phyloP scores from a whole-genome alignment of 176 grass and related monocot genomes.

The Avena atlantica region DNA sequence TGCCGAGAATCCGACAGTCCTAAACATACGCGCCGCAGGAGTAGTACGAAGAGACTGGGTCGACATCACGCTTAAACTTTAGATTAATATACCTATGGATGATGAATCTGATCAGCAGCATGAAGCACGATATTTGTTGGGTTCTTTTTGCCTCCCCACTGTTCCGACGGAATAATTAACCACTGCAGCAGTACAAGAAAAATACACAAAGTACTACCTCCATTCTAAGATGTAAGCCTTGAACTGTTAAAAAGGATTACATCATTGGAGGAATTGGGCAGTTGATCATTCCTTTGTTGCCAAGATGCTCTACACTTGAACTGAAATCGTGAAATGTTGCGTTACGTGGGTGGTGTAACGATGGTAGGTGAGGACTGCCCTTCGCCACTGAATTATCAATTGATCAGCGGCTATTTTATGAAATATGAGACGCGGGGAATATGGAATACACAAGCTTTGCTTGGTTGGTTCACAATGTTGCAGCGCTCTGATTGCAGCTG shows the following conservation, averaged over 20 bases:
- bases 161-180: neutral
- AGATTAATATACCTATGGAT: neutral
- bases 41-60: too few relatives aligned
- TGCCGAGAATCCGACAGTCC: too few relatives aligned
- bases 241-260: too few relatives aligned
- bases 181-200: neutral
- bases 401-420: neutral
- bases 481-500: neutral
- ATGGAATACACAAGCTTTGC: neutral
- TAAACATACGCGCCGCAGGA: too few relatives aligned
- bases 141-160: neutral
- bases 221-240: too few relatives aligned
- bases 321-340: neutral
- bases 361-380: neutral
- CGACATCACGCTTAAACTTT: too few relatives aligned
- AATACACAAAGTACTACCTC: too few relatives aligned
- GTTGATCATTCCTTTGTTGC: neutral
- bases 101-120: neutral
- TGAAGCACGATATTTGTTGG: neutral
- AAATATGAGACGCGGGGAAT: neutral
- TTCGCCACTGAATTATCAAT: neutral
- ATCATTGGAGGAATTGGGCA: neutral
- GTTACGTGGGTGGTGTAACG: neutral
- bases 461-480: neutral
- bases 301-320: neutral